These are phyloP conservation scores for Bolboschoenoplectus hybrid DNA, from an alignment of 202 grass and related monocot species.

Conservation along the genomic window DNA sequence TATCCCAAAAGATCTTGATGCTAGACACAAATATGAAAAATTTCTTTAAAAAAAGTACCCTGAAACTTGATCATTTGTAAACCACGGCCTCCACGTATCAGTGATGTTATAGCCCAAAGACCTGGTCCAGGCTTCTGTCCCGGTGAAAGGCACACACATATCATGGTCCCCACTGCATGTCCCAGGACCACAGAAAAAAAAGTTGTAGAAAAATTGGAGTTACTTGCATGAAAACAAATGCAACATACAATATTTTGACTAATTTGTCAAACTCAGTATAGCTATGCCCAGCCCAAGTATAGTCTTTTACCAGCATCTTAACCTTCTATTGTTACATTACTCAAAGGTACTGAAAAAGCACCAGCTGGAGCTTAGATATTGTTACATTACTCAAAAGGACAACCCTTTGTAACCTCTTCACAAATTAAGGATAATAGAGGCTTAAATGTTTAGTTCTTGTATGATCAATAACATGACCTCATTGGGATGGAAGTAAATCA, in stretches of 20 bases:
- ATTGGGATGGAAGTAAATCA: neutral
- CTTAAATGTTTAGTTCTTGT: neutral
- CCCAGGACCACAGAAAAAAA: neutral
- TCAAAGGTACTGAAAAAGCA: neutral
- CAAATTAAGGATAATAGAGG: neutral
- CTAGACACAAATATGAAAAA: neutral
- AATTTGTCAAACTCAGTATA: constrained; percentile 2
- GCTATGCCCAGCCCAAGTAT: neutral
- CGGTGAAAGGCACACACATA: constrained; percentile 91
- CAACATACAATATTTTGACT: neutral
- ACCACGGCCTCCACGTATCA: constrained; percentile 81
- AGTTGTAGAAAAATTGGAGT: neutral
- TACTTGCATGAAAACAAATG: constrained; percentile 21
- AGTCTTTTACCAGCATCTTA: constrained; percentile 1
- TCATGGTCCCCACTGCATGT: constrained; percentile 87
- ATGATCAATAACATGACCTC: constrained; percentile 11
- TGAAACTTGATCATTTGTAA: constrained; percentile 65
- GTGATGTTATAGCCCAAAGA: constrained; percentile 69
- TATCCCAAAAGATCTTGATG: neutral
- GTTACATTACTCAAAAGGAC: too few species aligned
- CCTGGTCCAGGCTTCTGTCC: constrained; percentile 82
- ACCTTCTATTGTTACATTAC: neutral
- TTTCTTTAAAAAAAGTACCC: constrained; percentile 58
- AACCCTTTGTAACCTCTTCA: neutral
- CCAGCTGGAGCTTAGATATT: neutral